Conservation (phyloP, 768 basidiomycete genomes). For the Phlebiopsis gigantea region DNA sequence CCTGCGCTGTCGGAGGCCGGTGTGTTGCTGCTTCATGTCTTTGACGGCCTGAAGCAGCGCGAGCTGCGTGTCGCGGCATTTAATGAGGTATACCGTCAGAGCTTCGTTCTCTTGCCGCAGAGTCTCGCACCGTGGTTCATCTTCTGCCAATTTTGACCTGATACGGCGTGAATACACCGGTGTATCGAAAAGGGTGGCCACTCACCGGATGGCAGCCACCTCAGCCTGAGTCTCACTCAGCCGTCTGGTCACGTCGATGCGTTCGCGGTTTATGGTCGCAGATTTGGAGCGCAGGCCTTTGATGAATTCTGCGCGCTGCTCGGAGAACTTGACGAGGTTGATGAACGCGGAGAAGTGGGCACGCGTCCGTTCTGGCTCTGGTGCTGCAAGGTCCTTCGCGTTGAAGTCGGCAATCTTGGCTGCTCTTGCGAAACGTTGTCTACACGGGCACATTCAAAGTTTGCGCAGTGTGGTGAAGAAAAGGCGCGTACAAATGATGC, state of each 20-base stretch:
- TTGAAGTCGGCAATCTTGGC: constrained; percentile 76
- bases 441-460: constrained; percentile 20
- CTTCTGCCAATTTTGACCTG: constrained; percentile 60
- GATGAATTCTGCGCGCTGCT: constrained; percentile 62
- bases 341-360: constrained; percentile 81
- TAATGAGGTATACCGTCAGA: constrained; percentile 60
- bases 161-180: background rate
- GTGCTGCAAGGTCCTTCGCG: constrained; percentile 65
- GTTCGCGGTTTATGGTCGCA: constrained; percentile 49
- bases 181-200: background rate
- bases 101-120: constrained; percentile 55
- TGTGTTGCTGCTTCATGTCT: constrained; percentile 66
- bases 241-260: constrained; percentile 50
- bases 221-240: constrained; percentile 44
- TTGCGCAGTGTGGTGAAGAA: too few relatives aligned
- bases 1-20: constrained; percentile 55
- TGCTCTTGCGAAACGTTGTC: constrained; percentile 65
- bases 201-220: constrained; percentile 54
- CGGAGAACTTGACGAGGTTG: constrained; percentile 89
- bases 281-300: constrained; percentile 58
- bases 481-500: constrained; percentile 54
- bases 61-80: constrained; percentile 61
- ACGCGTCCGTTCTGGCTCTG: constrained; percentile 71
- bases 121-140: constrained; percentile 62
- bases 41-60: constrained; percentile 62